phyloP scores from a whole-genome alignment of 176 grass and related monocot species.

The Oryza nivara region DNA sequence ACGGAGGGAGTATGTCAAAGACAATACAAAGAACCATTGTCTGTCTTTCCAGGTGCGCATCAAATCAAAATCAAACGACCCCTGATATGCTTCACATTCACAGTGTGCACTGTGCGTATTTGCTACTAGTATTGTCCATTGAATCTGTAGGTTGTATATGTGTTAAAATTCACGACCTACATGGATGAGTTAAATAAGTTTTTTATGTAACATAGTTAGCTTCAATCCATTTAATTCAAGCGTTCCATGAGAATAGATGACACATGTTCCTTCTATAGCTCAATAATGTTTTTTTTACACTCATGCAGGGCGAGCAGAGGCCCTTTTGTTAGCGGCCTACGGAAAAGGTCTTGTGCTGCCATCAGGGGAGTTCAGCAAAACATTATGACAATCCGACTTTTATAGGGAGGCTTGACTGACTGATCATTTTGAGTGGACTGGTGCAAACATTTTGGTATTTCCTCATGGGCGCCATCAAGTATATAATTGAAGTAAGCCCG shows the following conservation, averaged over 20 bases:
- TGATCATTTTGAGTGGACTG: background rate
- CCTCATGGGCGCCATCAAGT: background rate
- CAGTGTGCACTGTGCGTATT: background rate
- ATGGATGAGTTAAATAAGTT: conserved; percentile 1
- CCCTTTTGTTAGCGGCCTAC: conserved; percentile 92
- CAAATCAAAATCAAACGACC: background rate
- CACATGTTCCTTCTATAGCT: conserved; percentile 21
- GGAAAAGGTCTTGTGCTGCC: conserved; percentile 70
- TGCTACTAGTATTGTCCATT: background rate
- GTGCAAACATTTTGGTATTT: conserved; percentile 12
- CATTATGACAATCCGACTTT: conserved; percentile 16
- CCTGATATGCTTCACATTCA: background rate
- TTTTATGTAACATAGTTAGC: conserved; percentile 12
- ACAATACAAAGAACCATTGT: background rate
- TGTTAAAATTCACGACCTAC: background rate
- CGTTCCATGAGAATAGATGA: background rate
- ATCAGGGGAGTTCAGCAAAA: conserved; percentile 38
- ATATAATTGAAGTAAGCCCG: conserved; percentile 31
- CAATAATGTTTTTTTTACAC: background rate
- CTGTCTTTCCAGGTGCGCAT: background rate
- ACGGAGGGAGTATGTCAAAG: background rate
- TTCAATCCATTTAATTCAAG: conserved; percentile 14
- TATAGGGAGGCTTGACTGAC: conserved; percentile 8
- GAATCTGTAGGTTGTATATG: background rate
- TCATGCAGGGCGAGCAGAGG: conserved; percentile 81